A percentile compares a stretch with the other conserved stretches of the same genome.
phyloP scores from a whole-genome alignment of 2,329 filamentous ascomycete species.

The Phyllosticta capitalensis region DNA sequence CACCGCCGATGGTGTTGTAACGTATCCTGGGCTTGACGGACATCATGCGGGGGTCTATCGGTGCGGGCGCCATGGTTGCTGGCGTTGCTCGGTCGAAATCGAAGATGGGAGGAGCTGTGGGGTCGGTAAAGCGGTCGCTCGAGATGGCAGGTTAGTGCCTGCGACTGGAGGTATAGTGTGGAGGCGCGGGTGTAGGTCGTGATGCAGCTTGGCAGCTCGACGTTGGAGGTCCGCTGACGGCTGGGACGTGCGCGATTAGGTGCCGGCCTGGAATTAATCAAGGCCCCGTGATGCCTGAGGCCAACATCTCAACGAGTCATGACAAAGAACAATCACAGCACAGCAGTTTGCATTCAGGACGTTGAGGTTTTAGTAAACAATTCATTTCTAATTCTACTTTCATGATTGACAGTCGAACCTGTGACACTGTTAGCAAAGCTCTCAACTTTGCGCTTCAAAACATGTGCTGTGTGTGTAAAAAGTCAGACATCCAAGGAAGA shows the following conservation, averaged over 20 bases:
- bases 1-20: constrained; percentile 97
- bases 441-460: not conserved
- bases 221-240: constrained; percentile 7
- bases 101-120: constrained; percentile 7
- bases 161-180: constrained; percentile 6
- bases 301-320: not conserved
- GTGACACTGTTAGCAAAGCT: not conserved
- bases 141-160: constrained; percentile 2
- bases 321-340: not conserved
- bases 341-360: too few species aligned
- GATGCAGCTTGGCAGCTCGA: constrained; percentile 11
- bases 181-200: constrained; percentile 7
- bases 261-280: constrained; percentile 6
- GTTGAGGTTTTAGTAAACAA: not conserved
- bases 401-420: too few species aligned
- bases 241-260: constrained; percentile 5
- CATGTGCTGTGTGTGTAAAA: not conserved
- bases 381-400: not conserved
- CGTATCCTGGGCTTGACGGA: constrained; percentile 62
- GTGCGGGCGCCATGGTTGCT: constrained; percentile 25
- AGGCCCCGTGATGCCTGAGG: not conserved
- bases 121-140: not conserved
- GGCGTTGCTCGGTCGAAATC: not conserved
- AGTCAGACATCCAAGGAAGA: constrained; percentile 35
- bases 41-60: constrained; percentile 42